Evolutionary conservation across 2,329 filamentous ascomycete genomes (phyloP), one percentile per base, ranked within the genome.

Genomic region (Sordariomycetes sp.): DNA sequence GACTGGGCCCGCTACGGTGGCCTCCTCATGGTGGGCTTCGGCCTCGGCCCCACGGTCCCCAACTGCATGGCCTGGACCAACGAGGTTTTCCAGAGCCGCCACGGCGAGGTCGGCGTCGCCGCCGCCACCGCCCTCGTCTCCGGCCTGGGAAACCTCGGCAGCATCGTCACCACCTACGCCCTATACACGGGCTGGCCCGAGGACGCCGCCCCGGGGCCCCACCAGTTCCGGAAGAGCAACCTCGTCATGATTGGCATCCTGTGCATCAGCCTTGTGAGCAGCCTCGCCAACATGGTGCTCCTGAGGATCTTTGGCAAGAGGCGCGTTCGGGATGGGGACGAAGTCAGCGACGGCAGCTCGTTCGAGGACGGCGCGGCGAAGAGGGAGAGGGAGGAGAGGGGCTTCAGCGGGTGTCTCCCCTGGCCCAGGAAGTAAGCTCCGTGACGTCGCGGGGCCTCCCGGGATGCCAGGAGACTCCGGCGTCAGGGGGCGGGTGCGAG

Each of bases 61-160:
- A 92, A 92, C 65, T 92, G 88, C 69, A 96, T 96, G 90, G 86
- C 90, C 39, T 95, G 90, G 90, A 90, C 88, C 35, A 89, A 84
- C 61, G 88, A 95, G 70, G 86, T 95, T 65, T 96, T 96, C 75
- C 90, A 95, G 72, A 80, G 81, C 35, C 86, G 90, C 13, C 90
- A 96, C 66, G 89, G 90, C 53, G 90, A 96, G 70, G 89, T 96
- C 24, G 90, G 90, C 57, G 90, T 96, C 7, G 90, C 90, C 3
- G 87, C 90, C 15, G 90, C 90, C 0, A 84, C 87, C 1, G 90
- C 90, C 2, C 76, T 96, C 12, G 90, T 96, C 1, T 94, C 89
- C 0, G 90, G 90, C 1, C 76, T 95, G 45, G 90, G 90, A 0
- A 96, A 96, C 65, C 74, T 95, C 20, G 90, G 90, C 34, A 90